Percentiles rank a stretch among this genome's conserved stretches.
phyloP scores from a whole-genome alignment of 768 basidiomycete species.

The Floccularia luteovirens region DNA sequence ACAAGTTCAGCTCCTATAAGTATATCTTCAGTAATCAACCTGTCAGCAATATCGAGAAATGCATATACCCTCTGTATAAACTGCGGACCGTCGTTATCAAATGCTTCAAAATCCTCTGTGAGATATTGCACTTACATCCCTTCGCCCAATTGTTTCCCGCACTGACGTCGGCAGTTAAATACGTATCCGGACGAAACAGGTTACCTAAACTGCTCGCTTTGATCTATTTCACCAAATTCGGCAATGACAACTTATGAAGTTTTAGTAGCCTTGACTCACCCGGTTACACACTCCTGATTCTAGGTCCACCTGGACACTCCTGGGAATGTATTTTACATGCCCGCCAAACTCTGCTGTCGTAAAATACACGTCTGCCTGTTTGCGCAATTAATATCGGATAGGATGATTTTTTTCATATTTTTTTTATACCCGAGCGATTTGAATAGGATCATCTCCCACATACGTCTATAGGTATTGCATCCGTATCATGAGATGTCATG shows the following conservation, averaged over 20 bases:
- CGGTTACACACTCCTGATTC: slow-evolving; percentile 82
- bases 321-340: slow-evolving; percentile 74
- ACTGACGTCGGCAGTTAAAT: slow-evolving; percentile 49
- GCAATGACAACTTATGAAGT: not conserved
- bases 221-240: slow-evolving; percentile 29
- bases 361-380: slow-evolving; percentile 77
- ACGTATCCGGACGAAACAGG: slow-evolving; percentile 88
- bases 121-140: slow-evolving; percentile 56
- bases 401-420: not conserved
- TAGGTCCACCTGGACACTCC: slow-evolving; percentile 86
- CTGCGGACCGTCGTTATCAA: slow-evolving; percentile 22
- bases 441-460: slow-evolving; percentile 63
- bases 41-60: slow-evolving; percentile 2
- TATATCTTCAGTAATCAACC: not conserved
- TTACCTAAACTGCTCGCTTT: slow-evolving; percentile 61
- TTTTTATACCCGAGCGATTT: slow-evolving; percentile 57
- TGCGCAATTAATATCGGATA: not conserved
- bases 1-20: slow-evolving; percentile 79
- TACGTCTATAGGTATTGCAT: slow-evolving; percentile 41
- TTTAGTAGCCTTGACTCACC: slow-evolving; percentile 35
- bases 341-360: slow-evolving; percentile 51
- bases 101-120: not conserved
- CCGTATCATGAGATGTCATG: not conserved
- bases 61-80: slow-evolving; percentile 78
- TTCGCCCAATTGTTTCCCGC: slow-evolving; percentile 97